Conservation (phyloP, 345 rosid species). For the Trapa bicornis region DNA sequence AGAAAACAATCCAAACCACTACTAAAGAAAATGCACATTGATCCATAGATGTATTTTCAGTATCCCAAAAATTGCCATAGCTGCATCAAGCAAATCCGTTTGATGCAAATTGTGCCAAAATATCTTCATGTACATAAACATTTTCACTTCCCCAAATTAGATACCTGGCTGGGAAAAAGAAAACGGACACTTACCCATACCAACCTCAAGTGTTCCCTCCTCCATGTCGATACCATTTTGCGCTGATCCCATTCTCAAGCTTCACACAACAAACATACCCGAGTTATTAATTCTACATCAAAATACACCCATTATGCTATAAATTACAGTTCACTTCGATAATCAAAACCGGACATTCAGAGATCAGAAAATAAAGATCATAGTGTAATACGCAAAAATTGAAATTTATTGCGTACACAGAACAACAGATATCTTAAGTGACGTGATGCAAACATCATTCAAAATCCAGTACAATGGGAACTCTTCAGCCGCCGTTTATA, state of each 20-base stretch:
- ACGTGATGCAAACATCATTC: background rate
- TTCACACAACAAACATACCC: constrained; percentile 3
- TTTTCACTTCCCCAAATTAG: background rate
- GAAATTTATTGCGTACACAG: no score
- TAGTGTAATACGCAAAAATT: no score
- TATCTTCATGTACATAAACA: background rate
- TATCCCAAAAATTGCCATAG: background rate
- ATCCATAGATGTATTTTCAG: background rate
- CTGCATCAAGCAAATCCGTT: background rate
- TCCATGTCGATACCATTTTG: constrained; percentile 46
- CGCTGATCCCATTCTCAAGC: constrained; percentile 41
- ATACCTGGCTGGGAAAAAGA: background rate
- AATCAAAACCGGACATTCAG: background rate
- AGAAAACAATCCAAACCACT: background rate
- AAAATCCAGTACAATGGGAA: background rate
- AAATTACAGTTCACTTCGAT: background rate
- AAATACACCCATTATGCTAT: background rate
- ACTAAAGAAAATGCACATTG: background rate
- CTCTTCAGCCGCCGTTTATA: background rate
- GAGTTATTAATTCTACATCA: background rate
- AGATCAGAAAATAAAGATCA: background rate
- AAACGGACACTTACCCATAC: constrained; percentile 52
- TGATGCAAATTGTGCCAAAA: background rate
- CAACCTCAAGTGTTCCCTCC: constrained; percentile 68
- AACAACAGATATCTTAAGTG: background rate